Evolutionary conservation across 345 rosid genomes (phyloP), one percentile per base, ranked within the genome.

Genomic region (Gossypium herbaceum): DNA sequence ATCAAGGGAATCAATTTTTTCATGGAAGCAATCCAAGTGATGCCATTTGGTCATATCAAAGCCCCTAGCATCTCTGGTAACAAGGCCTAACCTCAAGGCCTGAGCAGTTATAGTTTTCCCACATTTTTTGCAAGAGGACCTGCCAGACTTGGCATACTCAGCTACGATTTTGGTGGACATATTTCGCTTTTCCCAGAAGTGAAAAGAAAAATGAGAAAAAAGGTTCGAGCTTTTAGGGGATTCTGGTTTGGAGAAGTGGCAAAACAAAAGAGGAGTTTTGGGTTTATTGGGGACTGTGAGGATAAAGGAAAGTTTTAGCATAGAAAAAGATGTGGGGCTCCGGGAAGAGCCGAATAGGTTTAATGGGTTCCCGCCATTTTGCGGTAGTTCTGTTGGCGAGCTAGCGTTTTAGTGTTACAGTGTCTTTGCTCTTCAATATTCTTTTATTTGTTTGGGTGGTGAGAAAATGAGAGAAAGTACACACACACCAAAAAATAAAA

Each of bases 141-240:
- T 85, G 63, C 76, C 87, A 67, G 97, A 94, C 76, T 90, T 94
- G 48, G 98, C 94, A 72, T 94, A 92, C 85, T 92, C 98, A 1
- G 90, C 92, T 17, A 86, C 77, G 70, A 90, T 73, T 72, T 75
- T 83, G 41, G 85, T 13, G 13, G 82, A 7, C 77, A 73, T 72
- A 55, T 22, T 39, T 9, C 12, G 2, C 20, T 55, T 57, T 20
- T 22, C 11, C 44, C 44, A 29, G 4, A 34, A 16, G 16, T 29
- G 65, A 22, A 45, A 65, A 60, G 20, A 75, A 17, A 41, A 11
- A 8, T 22, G 19, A 44, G 13, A 13, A n/a, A 54, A 75, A 67
- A 13, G 16, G 65, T 55, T 44, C 34, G 73, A 47, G 25, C 43
- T 43, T 75, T 75, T 16, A 15, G 15, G 44, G 17, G 65, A 51